Conservation (phyloP, 1,284 basidiomycete species). For the Papiliotrema fonsecae region DNA sequence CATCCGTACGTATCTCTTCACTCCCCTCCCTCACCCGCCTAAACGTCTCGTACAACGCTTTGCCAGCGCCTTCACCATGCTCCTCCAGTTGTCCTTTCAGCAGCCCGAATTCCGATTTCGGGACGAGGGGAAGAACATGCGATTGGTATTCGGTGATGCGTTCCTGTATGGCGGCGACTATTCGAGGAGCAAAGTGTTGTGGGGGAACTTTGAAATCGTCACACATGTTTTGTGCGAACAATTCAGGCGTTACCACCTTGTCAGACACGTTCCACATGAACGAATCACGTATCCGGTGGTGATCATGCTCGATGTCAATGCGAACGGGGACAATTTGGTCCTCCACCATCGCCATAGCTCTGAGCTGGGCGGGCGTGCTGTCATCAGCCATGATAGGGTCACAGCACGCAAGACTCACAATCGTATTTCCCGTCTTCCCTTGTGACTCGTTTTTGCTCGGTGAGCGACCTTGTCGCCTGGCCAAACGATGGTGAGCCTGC, state of each 20-base stretch:
- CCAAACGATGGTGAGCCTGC: constrained; percentile 65
- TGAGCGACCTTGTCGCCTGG: constrained; percentile 49
- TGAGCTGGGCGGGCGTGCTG: constrained; percentile 40
- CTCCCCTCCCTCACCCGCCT: constrained; percentile 21
- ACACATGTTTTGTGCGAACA: constrained; percentile 82
- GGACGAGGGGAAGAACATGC: constrained; percentile 34
- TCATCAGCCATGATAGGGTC: neutral
- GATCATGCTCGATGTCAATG: constrained; percentile 85
- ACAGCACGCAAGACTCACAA: constrained; percentile 54
- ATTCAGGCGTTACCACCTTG: constrained; percentile 77
- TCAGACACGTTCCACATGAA: constrained; percentile 93
- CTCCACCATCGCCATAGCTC: constrained; percentile 43
- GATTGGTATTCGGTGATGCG: constrained; percentile 62
- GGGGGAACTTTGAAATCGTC: constrained; percentile 82
- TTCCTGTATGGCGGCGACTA: constrained; percentile 79
- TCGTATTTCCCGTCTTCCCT: constrained; percentile 56
- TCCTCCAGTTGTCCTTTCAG: constrained; percentile 29
- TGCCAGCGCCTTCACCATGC: constrained; percentile 19
- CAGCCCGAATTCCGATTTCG: constrained; percentile 2
- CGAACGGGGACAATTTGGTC: constrained; percentile 78
- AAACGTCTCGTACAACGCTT: constrained; percentile 28
- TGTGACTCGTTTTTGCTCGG: constrained; percentile 50
- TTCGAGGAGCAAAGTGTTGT: constrained; percentile 62
- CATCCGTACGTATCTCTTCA: constrained; percentile 31
- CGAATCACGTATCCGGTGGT: constrained; percentile 88